These are phyloP conservation scores for Rhynchosporium agropyri DNA, from an alignment of 2,329 filamentous ascomycete genomes.

Conservation along the genomic window DNA sequence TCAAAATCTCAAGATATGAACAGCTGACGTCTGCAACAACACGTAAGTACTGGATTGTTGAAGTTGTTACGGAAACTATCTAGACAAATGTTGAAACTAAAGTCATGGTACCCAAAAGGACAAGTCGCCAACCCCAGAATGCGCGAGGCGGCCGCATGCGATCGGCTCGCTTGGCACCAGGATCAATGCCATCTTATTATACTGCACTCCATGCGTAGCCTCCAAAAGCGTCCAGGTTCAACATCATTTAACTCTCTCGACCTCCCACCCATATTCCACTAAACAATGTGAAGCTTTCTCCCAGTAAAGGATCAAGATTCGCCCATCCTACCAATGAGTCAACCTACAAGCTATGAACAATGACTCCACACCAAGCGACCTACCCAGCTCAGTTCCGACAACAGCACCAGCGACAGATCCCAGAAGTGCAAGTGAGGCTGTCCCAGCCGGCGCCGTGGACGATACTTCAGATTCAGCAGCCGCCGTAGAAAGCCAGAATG, in stretches of 20 bases:
- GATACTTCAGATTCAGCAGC: not conserved
- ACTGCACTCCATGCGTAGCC: too few species aligned
- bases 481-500: conserved; percentile 18
- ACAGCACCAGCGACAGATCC: conserved; percentile 2
- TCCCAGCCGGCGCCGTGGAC: not conserved
- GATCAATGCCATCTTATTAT: too few species aligned
- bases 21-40: not conserved
- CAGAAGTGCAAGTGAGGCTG: conserved; percentile 9
- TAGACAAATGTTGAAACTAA: not conserved
- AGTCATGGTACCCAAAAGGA: not conserved
- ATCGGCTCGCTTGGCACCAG: too few species aligned
- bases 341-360: conserved; percentile 51
- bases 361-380: conserved; percentile 50
- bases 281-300: conserved; percentile 23
- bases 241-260: not conserved
- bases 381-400: conserved; percentile 31
- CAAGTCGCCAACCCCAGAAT: conserved; percentile 18
- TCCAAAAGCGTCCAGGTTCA: too few species aligned
- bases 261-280: not conserved
- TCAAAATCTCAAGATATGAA: not conserved
- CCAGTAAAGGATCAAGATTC: conserved; percentile 1
- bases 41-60: not conserved
- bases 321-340: conserved; percentile 24
- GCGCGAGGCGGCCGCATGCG: conserved; percentile 13
- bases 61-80: not conserved